phyloP scores from a whole-genome alignment of 225 moss, liverwort and hornwort genomes.

The Climacium dendroides region DNA sequence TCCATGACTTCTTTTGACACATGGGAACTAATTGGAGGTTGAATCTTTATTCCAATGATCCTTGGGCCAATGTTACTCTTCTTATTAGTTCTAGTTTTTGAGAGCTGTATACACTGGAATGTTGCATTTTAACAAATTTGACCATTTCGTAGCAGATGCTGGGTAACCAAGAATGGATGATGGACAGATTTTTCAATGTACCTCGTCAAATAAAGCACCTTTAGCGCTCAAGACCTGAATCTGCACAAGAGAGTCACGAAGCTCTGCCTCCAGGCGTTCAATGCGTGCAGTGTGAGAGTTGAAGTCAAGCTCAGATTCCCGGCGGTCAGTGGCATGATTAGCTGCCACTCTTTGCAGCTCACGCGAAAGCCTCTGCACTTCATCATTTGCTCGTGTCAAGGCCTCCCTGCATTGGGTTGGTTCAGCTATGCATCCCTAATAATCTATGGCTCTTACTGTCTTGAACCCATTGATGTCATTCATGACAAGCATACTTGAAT shows the following conservation, averaged over 20 bases:
- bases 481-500: not conserved
- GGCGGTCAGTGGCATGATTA: conserved; percentile 22
- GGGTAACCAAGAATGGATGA: not conserved
- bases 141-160: not conserved
- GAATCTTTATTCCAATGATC: not conserved
- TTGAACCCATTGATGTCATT: not conserved
- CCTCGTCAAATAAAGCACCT: conserved; percentile 82
- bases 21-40: not conserved
- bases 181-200: not conserved
- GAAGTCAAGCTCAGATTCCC: conserved; percentile 42
- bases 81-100: not conserved
- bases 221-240: conserved; percentile 78
- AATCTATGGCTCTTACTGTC: not conserved
- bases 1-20: not conserved
- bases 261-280: conserved; percentile 66
- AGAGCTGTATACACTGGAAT: not conserved
- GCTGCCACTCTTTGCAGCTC: conserved; percentile 46
- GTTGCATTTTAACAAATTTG: not conserved
- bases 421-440: conserved; percentile 20
- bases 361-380: conserved; percentile 67
- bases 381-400: conserved; percentile 70
- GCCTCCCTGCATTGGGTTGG: conserved; percentile 58
- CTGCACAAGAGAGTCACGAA: conserved; percentile 50
- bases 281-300: conserved; percentile 37
- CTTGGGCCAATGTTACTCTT: not conserved